Evolutionary conservation across 495 filamentous ascomycete species (phyloP).

Genomic region (Penicillium canescens): DNA sequence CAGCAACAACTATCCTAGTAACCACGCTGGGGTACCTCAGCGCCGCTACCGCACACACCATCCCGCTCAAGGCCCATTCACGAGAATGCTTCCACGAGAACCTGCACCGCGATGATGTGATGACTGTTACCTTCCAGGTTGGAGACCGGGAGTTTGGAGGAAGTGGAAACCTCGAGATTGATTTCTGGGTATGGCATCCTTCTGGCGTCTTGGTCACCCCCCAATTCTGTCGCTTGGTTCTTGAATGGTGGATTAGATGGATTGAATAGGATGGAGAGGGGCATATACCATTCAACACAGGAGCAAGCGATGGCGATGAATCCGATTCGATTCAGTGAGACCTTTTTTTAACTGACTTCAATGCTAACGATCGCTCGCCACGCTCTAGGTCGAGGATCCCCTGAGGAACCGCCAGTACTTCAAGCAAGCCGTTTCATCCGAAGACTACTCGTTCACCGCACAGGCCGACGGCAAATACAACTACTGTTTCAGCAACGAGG

Average conservation of each 20-base stretch:
- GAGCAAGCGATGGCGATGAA: background rate
- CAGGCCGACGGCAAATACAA: slow-evolving; percentile 80
- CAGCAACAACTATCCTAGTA: slow-evolving; percentile 53
- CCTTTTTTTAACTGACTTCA: background rate
- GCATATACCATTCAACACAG: background rate
- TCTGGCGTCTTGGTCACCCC: background rate
- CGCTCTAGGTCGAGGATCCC: slow-evolving; percentile 75
- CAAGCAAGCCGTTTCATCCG: slow-evolving; percentile 77
- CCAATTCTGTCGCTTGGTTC: background rate
- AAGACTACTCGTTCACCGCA: slow-evolving; percentile 91
- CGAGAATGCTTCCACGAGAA: slow-evolving; percentile 97
- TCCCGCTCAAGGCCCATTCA: slow-evolving; percentile 86
- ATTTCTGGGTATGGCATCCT: slow-evolving; percentile 82
- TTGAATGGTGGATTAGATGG: background rate
- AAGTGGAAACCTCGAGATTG: slow-evolving; percentile 91
- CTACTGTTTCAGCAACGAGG: slow-evolving; percentile 99
- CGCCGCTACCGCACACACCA: slow-evolving; percentile 79
- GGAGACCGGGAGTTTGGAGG: slow-evolving; percentile 95
- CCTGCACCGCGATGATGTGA: slow-evolving; percentile 90
- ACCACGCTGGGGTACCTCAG: slow-evolving; percentile 65
- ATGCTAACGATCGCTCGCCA: slow-evolving; percentile 13
- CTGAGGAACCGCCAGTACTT: slow-evolving; percentile 68
- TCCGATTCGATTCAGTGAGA: too few relatives aligned
- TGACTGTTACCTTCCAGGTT: slow-evolving; percentile 98
- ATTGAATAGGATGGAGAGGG: background rate